Base-by-base conservation (phyloP, 352 stramenopile genomes). In the Phytophthora uliginosa region DNA sequence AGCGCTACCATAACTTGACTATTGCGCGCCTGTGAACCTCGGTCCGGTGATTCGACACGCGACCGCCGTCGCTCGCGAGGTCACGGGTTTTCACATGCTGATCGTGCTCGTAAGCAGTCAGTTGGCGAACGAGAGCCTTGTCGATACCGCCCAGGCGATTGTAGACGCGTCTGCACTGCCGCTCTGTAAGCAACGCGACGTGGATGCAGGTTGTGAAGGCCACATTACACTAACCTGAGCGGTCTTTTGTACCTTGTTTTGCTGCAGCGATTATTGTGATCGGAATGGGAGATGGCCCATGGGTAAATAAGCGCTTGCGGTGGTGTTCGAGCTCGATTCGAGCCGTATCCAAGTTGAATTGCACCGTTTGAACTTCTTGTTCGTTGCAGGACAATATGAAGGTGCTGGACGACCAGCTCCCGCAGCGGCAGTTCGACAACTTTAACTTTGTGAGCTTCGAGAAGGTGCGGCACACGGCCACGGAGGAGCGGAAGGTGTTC, bases 361-460 rank as follows among this genome's bases (percentile, higher is more conserved):
- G 24, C 24, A 26, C 24, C 3, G 24, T 26, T 26, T 26, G 24
- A 26, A 26, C 24, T 26, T 26, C 24, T 26, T 42, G 36, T 86
- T 15, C 74, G 74, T 24, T 65, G 36, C 53, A 78, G 72, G 85
- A 94, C 17, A 91, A 82, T 66, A 93, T 95, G 85, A 64, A 84
- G 24, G 76, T 89, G 59, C 91, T 95, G 66, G 89, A 95, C 61
- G 83, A 95, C 63, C 67, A 84, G 31, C 66, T 95, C 15, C 84
- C 87, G 5, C 33, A 79, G 38, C 83, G 85, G 3, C 76, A 86
- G 50, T 95, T 94, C 57, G 87, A 95, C 80, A 95, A 95, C 65
- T 95, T 95, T 72, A 85, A 95, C 73, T 95, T 95, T 50, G 87
- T 95, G 22, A 82, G 88, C 38, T 95, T 93, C 76, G 80, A 83